A percentile compares a stretch with the other conserved stretches of the same genome.
These are phyloP conservation scores for Psilocybe tampanensis DNA, from an alignment of 768 basidiomycete species.

Conservation along the genomic window DNA sequence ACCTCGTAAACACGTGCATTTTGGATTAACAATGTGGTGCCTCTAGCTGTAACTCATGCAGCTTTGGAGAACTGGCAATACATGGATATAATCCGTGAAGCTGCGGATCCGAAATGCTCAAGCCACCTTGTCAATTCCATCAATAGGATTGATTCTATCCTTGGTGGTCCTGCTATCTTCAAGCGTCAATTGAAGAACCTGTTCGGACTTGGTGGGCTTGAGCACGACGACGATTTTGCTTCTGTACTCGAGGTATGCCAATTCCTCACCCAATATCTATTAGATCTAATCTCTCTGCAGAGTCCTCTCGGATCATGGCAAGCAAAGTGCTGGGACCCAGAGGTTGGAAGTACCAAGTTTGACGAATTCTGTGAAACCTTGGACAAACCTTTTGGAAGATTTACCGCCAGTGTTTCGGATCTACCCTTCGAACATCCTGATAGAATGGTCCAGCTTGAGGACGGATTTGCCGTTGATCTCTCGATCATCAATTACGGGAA, in stretches of 20 bases:
- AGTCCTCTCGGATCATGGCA: constrained; percentile 77
- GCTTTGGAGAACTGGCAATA: constrained; percentile 84
- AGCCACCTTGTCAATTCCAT: constrained; percentile 59
- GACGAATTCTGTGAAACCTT: constrained; percentile 70
- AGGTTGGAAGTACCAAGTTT: constrained; percentile 60
- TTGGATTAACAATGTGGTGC: neutral
- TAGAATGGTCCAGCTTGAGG: constrained; percentile 48
- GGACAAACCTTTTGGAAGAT: constrained; percentile 42
- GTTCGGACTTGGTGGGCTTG: constrained; percentile 72
- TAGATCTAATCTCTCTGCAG: constrained; percentile 29
- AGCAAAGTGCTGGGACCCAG: constrained; percentile 84
- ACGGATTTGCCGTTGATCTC: constrained; percentile 54
- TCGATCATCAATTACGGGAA: constrained; percentile 72
- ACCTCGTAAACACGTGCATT: neutral
- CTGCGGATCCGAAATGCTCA: constrained; percentile 66
- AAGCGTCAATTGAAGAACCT: constrained; percentile 62
- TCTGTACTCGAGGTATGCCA: constrained; percentile 63
- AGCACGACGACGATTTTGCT: constrained; percentile 79
- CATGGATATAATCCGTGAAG: constrained; percentile 76
- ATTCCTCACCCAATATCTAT: constrained; percentile 17
- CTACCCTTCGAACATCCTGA: constrained; percentile 51
- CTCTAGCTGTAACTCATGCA: constrained; percentile 82
- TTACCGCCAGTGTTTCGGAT: constrained; percentile 28
- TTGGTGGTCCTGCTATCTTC: constrained; percentile 44
- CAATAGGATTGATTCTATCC: constrained; percentile 60